Base-by-base conservation (phyloP, 1,284 basidiomycete genomes). In the Boletus mariae region DNA sequence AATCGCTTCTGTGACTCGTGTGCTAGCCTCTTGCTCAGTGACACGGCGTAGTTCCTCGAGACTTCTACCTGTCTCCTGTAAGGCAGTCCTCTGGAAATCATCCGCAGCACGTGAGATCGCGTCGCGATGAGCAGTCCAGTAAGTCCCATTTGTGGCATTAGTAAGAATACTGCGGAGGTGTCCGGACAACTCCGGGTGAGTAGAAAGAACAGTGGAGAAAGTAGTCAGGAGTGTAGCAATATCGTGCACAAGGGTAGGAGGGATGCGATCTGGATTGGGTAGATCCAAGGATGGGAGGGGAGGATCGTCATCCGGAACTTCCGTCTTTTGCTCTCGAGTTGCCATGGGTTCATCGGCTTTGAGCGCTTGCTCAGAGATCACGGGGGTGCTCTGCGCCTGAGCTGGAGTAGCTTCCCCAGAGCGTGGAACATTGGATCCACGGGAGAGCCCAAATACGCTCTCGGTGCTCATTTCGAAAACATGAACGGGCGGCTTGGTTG, bases 161-260 rank as follows among this genome's bases (percentile, higher is more conserved):
- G 73, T 72, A 35, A 83, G 63, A 42, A 90, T 79, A 60, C 79
- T 83, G 49, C 79, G 82, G 51, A 90, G 63, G 37, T 77, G 78
- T 55, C 86, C 83, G 2, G 83, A 79, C 11, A 90, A 68, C 59
- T 90, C 87, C 3, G 88, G 88, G 60, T 90, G 85, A 8, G 78
- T 68, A 0, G 78, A 70, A 45, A 90, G 69, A 25, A 82, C 74
- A 20, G 64, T 71, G 34, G 76, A 79, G 49, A 89, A 64, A 2
- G 75, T 75, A 44, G 74, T 75, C 53, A 90, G 69, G 29, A 90
- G 72, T 1, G 75, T 65, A 2, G 85, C 83, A 41, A 90, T 65
- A 57, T 90, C 88, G 53, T 78, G 72, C 3, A 80, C 75, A 49
- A 90, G 75, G 11, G 82, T 82, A 15, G 78, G 66, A 51, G 74